A percentile compares a stretch with the other conserved stretches of the same genome.
Conservation (phyloP, 495 filamentous ascomycete genomes). For the Aspergillus diversus region DNA sequence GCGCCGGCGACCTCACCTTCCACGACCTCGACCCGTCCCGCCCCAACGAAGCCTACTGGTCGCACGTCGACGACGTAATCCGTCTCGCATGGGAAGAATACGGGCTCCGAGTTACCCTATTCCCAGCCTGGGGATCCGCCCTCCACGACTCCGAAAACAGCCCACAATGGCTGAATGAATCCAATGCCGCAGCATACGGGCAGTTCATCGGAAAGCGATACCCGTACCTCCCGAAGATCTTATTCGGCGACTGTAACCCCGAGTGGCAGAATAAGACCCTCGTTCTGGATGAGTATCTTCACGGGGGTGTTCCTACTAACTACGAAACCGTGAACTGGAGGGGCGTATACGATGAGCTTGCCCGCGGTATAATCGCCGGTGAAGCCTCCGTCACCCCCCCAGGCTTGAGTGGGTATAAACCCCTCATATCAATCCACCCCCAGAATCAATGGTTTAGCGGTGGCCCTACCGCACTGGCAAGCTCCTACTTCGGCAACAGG, state of each 20-base stretch:
- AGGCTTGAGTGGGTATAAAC: too few species aligned
- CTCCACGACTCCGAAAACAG: too few species aligned
- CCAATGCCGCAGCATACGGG: constrained; percentile 1
- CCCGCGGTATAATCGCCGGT: constrained; percentile 1
- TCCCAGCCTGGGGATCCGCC: constrained; percentile 10
- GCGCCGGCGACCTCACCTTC: constrained; percentile 13
- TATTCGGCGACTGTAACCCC: constrained; percentile 10
- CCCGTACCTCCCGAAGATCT: constrained; percentile 11
- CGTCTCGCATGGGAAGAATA: constrained; percentile 14
- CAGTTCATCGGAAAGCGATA: constrained; percentile 10
- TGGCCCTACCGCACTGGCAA: constrained; percentile 6
- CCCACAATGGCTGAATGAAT: too few species aligned
- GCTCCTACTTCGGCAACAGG: constrained; percentile 7
- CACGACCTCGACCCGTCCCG: constrained; percentile 5
- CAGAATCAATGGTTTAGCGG: constrained; percentile 17
- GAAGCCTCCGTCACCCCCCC: not conserved
- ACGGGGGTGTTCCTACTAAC: not conserved
- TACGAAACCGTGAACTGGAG: constrained; percentile 5
- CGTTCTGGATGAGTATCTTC: constrained; percentile 1
- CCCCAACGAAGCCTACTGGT: constrained; percentile 16
- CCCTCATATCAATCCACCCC: constrained; percentile 15
- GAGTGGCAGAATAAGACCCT: constrained; percentile 14
- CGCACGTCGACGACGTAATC: constrained; percentile 11
- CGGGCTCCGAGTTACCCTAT: constrained; percentile 10
- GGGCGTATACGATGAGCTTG: constrained; percentile 15